phyloP scores from a whole-genome alignment of 257 asterid species.

The Penstemon newberryi region DNA sequence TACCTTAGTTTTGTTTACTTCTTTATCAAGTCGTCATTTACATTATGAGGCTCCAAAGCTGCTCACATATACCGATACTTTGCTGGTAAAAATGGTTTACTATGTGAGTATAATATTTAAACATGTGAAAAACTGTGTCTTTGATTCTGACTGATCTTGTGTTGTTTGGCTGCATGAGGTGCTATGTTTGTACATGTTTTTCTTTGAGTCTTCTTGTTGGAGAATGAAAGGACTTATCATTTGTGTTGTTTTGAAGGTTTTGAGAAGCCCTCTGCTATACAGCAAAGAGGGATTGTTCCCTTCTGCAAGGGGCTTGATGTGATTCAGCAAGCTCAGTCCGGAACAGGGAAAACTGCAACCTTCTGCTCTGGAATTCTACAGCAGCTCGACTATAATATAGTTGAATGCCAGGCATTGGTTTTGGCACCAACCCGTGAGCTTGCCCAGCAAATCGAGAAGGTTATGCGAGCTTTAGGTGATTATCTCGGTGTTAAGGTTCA shows the following conservation, averaged over 20 bases:
- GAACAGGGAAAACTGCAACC: conserved; percentile 67
- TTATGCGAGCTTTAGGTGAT: conserved; percentile 61
- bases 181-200: neutral
- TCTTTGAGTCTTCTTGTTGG: neutral
- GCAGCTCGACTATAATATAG: conserved; percentile 48
- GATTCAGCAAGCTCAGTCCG: conserved; percentile 61
- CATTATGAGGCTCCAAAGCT: neutral
- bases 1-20: neutral
- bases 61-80: neutral
- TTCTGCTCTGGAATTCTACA: conserved; percentile 64
- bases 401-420: conserved; percentile 61
- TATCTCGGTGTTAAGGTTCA: conserved; percentile 62
- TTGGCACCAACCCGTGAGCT: conserved; percentile 68
- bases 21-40: neutral
- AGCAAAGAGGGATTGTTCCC: conserved; percentile 64
- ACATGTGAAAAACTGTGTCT: neutral
- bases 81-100: neutral
- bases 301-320: conserved; percentile 63
- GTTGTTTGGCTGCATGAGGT: neutral
- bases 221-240: neutral
- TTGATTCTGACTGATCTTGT: conserved; percentile 2
- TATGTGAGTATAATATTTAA: neutral
- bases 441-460: conserved; percentile 64
- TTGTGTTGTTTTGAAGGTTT: conserved; percentile 40
- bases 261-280: conserved; percentile 68